phyloP scores from a whole-genome alignment of 1,284 basidiomycete genomes.

The Ganoderma leucocontextum region DNA sequence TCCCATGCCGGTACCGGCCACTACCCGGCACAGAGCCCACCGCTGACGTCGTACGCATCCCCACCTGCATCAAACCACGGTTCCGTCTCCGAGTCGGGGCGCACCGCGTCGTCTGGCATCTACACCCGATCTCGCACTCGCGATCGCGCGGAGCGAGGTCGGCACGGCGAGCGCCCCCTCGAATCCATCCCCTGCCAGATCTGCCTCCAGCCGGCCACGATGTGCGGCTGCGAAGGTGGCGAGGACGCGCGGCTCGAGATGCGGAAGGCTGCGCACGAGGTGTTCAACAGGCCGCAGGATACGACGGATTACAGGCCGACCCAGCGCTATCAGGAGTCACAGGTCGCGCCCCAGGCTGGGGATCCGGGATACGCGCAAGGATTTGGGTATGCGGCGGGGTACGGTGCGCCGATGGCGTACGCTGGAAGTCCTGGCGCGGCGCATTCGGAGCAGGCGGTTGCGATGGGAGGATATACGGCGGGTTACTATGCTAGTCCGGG shows the following conservation, averaged over 20 bases:
- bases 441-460: neutral
- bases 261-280: neutral
- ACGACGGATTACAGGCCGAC: neutral
- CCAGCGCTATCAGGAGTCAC: neutral
- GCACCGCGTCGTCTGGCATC: neutral
- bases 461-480: neutral
- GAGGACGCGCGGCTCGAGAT: constrained; percentile 1
- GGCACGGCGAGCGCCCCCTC: neutral
- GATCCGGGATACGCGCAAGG: neutral
- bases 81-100: neutral
- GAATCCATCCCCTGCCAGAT: constrained; percentile 1
- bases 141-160: neutral
- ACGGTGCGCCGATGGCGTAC: neutral
- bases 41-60: neutral
- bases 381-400: neutral
- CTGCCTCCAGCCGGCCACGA: neutral
- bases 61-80: neutral
- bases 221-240: neutral
- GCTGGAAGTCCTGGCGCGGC: neutral
- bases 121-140: neutral
- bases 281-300: neutral
- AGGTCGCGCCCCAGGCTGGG: neutral
- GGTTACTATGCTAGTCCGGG: neutral
- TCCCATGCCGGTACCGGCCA: neutral
- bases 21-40: neutral